These are phyloP conservation scores for Toxicodendron radicans DNA, from an alignment of 345 rosid genomes.

Conservation along the genomic window DNA sequence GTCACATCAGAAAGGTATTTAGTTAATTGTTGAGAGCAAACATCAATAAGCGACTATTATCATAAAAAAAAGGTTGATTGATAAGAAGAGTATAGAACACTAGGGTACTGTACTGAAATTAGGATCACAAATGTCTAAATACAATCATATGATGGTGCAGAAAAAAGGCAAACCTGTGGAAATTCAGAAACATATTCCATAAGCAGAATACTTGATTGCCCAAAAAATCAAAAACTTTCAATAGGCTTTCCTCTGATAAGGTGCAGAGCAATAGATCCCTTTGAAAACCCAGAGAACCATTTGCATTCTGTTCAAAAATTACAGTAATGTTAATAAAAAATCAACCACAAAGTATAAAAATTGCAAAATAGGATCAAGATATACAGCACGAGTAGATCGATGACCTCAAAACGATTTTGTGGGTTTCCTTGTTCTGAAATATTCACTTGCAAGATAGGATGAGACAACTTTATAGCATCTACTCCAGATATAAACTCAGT, in stretches of 20 bases:
- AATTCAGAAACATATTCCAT: conserved; percentile 75
- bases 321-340: conserved; percentile 19
- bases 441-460: conserved; percentile 38
- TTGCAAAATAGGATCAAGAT: conserved; percentile 12
- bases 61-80: not conserved
- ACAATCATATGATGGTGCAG: not conserved
- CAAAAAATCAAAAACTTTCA: conserved; percentile 50
- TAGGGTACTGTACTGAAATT: not conserved
- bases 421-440: conserved; percentile 60
- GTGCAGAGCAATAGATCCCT: conserved; percentile 44
- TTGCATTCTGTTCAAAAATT: conserved; percentile 47
- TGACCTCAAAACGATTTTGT: conserved; percentile 79
- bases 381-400: conserved; percentile 40
- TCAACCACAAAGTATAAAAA: conserved; percentile 9
- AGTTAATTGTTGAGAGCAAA: not conserved
- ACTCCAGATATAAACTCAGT: conserved; percentile 52
- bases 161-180: conserved; percentile 70
- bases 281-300: conserved; percentile 36
- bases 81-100: not conserved
- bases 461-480: conserved; percentile 44
- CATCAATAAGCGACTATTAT: not conserved
- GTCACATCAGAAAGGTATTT: not conserved
- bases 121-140: conserved; percentile 4
- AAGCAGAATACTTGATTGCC: conserved; percentile 69
- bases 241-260: conserved; percentile 50